Evolutionary conservation across 2,329 filamentous ascomycete species (phyloP).

Genomic region (Talaromyces pinophilus): DNA sequence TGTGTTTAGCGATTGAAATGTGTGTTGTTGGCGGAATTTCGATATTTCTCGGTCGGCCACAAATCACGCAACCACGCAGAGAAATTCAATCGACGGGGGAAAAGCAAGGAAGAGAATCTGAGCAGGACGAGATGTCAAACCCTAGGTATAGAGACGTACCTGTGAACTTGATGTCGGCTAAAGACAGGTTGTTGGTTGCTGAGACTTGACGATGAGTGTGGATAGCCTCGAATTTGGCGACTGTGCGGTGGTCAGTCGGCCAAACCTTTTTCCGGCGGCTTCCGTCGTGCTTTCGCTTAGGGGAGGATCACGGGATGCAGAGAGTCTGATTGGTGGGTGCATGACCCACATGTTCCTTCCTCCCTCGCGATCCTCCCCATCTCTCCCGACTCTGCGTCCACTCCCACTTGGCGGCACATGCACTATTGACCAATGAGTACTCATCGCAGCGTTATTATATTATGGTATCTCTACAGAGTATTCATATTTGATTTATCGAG

Average conservation of each 20-base stretch:
- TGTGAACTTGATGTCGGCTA: conserved; percentile 24
- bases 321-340: background rate
- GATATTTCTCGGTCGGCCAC: conserved; percentile 13
- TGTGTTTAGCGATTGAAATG: background rate
- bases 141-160: conserved; percentile 18
- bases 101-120: background rate
- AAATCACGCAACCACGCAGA: background rate
- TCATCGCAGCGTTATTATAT: background rate
- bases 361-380: background rate
- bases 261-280: conserved; percentile 17
- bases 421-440: too few species aligned
- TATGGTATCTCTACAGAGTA: background rate
- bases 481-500: background rate
- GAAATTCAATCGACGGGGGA: background rate
- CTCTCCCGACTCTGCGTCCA: background rate
- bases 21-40: background rate
- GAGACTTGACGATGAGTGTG: conserved; percentile 14
- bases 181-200: conserved; percentile 18
- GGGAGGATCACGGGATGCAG: background rate
- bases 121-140: background rate
- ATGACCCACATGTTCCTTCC: background rate
- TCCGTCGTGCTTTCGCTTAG: conserved; percentile 20
- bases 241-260: conserved; percentile 18
- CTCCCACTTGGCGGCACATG: background rate
- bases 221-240: conserved; percentile 23